A percentile compares a stretch with the other conserved stretches of the same genome.
Conservation (phyloP, 306 rosid species). For the Trifolium subterraneum region DNA sequence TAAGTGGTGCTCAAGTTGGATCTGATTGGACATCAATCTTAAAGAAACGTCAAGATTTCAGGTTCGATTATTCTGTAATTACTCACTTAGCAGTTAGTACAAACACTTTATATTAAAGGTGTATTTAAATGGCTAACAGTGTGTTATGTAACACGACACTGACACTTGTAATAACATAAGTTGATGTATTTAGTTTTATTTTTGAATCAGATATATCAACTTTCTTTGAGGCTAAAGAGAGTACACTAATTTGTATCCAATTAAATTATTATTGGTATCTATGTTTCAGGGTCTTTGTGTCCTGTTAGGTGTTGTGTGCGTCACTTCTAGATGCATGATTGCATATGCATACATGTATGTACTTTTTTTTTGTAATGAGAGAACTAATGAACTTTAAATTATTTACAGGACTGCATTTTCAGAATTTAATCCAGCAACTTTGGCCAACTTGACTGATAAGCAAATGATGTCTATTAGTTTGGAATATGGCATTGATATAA, state of each 20-base stretch:
- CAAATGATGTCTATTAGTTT: constrained; percentile 77
- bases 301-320: neutral
- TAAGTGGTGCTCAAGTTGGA: constrained; percentile 96
- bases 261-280: neutral
- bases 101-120: neutral
- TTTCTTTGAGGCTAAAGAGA: too few relatives aligned
- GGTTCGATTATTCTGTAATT: constrained; percentile 46
- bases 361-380: neutral
- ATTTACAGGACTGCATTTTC: constrained; percentile 78
- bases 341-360: neutral
- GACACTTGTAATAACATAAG: too few relatives aligned
- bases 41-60: constrained; percentile 86
- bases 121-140: neutral
- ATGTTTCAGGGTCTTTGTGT: neutral
- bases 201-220: too few relatives aligned
- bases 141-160: neutral
- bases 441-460: constrained; percentile 77
- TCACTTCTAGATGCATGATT: neutral
- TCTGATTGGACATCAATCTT: constrained; percentile 96
- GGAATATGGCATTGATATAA: constrained; percentile 76
- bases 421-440: constrained; percentile 71
- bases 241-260: too few relatives aligned
- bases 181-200: too few relatives aligned
- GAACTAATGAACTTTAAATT: constrained; percentile 33
- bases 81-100: neutral